Conservation (phyloP, 345 rosid genomes). For the Salix brachista region DNA sequence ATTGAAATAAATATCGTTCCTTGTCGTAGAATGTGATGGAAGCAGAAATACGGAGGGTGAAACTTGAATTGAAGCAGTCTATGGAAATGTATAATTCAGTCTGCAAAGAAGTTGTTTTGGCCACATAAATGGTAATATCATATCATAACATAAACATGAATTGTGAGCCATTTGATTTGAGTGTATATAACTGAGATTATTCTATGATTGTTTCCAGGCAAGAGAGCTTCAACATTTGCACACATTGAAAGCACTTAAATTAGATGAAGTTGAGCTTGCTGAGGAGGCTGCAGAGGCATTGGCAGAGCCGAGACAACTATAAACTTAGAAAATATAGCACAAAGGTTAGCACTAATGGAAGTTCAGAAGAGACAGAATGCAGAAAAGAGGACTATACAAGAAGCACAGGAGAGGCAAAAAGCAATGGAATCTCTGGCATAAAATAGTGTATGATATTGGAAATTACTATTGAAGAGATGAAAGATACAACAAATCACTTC, state of each 20-base stretch:
- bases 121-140: slow-evolving; percentile 43
- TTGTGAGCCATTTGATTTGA: not conserved
- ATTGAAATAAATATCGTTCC: slow-evolving; percentile 14
- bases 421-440: slow-evolving; percentile 11
- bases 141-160: slow-evolving; percentile 3
- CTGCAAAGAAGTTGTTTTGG: slow-evolving; percentile 29
- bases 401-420: slow-evolving; percentile 32
- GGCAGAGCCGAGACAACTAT: slow-evolving; percentile 35
- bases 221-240: slow-evolving; percentile 35
- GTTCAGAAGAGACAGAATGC: slow-evolving; percentile 38
- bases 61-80: slow-evolving; percentile 51
- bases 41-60: slow-evolving; percentile 51
- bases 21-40: slow-evolving; percentile 42
- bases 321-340: slow-evolving; percentile 40
- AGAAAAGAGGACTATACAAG: slow-evolving; percentile 38
- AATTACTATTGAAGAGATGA: slow-evolving; percentile 57
- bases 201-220: slow-evolving; percentile 31
- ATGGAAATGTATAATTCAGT: slow-evolving; percentile 38
- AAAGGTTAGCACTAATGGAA: slow-evolving; percentile 41
- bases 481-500: slow-evolving; percentile 58
- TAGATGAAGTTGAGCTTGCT: slow-evolving; percentile 37
- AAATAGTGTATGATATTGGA: slow-evolving; percentile 32
- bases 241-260: slow-evolving; percentile 27
- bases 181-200: not conserved
- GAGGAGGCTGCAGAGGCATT: slow-evolving; percentile 39